Evolutionary conservation across 208 protist genomes (phyloP).

Genomic region (Histomonas meleagridis): DNA sequence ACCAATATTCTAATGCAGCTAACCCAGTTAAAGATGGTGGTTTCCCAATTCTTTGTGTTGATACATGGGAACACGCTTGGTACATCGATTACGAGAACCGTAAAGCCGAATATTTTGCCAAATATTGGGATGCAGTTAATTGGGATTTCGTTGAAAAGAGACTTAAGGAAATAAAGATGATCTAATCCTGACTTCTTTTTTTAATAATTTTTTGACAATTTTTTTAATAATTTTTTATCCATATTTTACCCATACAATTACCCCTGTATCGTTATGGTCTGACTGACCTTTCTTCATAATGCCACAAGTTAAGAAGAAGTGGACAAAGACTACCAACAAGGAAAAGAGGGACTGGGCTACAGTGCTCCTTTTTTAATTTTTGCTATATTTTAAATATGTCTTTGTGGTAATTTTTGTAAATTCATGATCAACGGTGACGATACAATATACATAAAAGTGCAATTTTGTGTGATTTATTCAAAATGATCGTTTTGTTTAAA

Average conservation of each 20-base stretch:
- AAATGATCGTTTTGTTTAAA: too few relatives aligned
- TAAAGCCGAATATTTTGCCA: conserved; percentile 4
- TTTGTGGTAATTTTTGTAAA: too few relatives aligned
- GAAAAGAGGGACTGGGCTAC: neutral
- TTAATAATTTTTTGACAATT: too few relatives aligned
- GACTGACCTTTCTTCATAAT: neutral
- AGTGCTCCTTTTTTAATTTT: neutral
- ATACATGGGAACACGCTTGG: conserved; percentile 17
- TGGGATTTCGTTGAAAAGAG: conserved; percentile 9
- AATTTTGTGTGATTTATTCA: too few relatives aligned
- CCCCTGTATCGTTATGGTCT: too few relatives aligned
- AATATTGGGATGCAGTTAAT: neutral
- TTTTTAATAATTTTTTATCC: too few relatives aligned
- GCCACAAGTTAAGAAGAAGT: neutral
- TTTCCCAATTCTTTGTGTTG: neutral
- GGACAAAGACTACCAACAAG: conserved; percentile 21
- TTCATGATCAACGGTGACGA: neutral
- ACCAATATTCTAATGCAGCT: neutral
- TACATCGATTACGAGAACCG: conserved; percentile 35
- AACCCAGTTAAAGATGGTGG: conserved; percentile 12
- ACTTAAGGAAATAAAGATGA: neutral
- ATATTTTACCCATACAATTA: too few relatives aligned
- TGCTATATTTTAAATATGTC: too few relatives aligned
- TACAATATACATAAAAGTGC: too few relatives aligned
- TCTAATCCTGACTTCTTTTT: too few relatives aligned